Base-by-base conservation (phyloP, 129 eudicot species). In the Pulicaria dysenterica region DNA sequence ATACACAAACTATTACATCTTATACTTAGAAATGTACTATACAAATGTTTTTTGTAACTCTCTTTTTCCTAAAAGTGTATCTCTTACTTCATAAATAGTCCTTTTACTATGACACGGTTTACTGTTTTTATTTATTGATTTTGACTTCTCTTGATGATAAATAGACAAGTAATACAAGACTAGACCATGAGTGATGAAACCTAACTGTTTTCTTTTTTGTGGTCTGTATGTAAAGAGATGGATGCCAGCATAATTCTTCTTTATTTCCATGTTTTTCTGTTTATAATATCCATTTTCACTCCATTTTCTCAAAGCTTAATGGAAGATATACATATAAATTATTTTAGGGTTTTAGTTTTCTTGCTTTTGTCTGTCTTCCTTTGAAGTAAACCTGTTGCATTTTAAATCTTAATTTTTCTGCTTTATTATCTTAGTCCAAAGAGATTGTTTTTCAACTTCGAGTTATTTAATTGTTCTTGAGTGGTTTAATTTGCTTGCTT, bases 171-270 rank as follows among this genome's bases (percentile, higher is more conserved):
- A 53, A 50, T 50, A 53, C 58, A 53, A 53, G 58, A 53, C 58
- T 53, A 53, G 58, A 53, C 58, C 4, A 53, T 14, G 58, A 53
- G 14, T 24, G 31, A 53, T 13, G 31, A 14, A 53, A 53, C 58
- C 8, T 53, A 53, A 53, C 58, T 53, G 58, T 19, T 53, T 53
- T 53, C 8, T 2, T 24, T 24, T 24, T 24, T 53, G 58, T 53
- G 58, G 58, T 53, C 58, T 53, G 16, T 8, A 53, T 13, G 19
- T 53, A 53, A 53, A 53, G 58, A 53, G 58, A 53, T 53, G 58
- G n/a, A 53, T 53, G 34, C 31, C 31, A 53, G 15, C 24, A 19
- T 53, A 53, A 53, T 13, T 6, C 5, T 53, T 53, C 8, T 14
- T 15, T 53, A 53, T 15, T 19, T 8, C 53, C 34, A 53, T 15